Conservation (phyloP, 177 flowering plant genomes). For the Vitis hybrid region DNA sequence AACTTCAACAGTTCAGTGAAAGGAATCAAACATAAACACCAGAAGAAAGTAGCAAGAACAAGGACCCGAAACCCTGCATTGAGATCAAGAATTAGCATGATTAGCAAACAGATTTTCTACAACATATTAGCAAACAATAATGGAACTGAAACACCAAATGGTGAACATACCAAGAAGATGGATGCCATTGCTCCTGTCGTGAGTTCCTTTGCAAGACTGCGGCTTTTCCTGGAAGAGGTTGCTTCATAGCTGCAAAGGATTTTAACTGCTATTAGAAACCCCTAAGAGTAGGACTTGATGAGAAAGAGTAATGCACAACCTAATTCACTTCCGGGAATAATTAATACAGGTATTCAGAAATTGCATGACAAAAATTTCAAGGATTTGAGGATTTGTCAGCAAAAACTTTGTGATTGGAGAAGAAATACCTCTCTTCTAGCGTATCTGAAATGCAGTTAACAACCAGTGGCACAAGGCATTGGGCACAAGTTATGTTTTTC, state of each 20-base stretch:
- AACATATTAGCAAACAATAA: background rate
- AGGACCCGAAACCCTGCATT: conserved; percentile 87
- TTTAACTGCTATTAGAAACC: background rate
- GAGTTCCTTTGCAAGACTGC: conserved; percentile 76
- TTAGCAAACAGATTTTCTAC: background rate
- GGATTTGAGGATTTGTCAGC: no score
- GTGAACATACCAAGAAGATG: conserved; percentile 68
- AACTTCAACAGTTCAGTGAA: background rate
- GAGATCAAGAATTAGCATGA: conserved; percentile 2
- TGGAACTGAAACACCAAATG: background rate
- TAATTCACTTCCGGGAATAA: background rate
- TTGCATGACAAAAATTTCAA: background rate
- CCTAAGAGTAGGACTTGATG: background rate
- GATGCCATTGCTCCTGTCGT: conserved; percentile 83
- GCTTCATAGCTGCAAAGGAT: conserved; percentile 78
- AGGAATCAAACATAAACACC: conserved; percentile 83
- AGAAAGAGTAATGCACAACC: background rate
- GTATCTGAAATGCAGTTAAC: no score
- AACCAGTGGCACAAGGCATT: no score
- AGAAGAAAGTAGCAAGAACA: conserved; percentile 77
- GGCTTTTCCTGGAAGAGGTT: conserved; percentile 70
- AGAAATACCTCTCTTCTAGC: no score
- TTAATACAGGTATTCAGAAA: background rate
- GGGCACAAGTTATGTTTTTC: no score
- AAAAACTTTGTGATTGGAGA: no score